phyloP scores from a whole-genome alignment of 495 filamentous ascomycete species.

The Sporormia fimetaria region DNA sequence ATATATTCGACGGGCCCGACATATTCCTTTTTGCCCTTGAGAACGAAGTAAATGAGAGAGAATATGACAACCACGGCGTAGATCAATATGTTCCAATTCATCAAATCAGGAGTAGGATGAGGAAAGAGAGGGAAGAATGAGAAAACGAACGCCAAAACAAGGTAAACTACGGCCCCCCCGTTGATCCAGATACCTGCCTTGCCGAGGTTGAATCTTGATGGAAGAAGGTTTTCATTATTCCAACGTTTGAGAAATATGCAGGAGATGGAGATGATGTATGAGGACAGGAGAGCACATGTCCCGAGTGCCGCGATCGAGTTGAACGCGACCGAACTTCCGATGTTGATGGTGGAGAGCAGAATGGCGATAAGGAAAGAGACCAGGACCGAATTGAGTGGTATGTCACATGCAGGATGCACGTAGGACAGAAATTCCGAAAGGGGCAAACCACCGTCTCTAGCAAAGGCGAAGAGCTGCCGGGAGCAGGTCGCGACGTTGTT shows the following conservation, averaged over 20 bases:
- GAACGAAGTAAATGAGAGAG: conserved; percentile 20
- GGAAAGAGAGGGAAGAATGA: conserved; percentile 24
- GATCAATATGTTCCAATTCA: conserved; percentile 30
- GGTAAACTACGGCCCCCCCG: conserved; percentile 18
- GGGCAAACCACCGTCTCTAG: conserved; percentile 14
- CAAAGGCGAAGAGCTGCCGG: conserved; percentile 26
- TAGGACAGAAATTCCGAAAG: conserved; percentile 8
- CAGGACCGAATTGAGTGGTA: conserved; percentile 44
- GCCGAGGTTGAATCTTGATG: conserved; percentile 19
- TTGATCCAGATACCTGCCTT: conserved; percentile 22
- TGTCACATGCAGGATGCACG: conserved; percentile 34
- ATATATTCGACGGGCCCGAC: conserved; percentile 29
- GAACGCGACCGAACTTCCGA: conserved; percentile 46
- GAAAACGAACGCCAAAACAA: conserved; percentile 21
- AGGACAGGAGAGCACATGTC: conserved; percentile 17
- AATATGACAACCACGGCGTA: conserved; percentile 24
- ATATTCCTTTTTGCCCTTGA: conserved; percentile 24
- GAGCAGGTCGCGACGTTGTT: conserved; percentile 32
- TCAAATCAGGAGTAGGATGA: conserved; percentile 12
- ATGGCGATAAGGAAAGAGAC: conserved; percentile 40
- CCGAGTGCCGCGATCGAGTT: conserved; percentile 42
- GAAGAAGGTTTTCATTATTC: conserved; percentile 15
- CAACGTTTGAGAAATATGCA: conserved; percentile 20
- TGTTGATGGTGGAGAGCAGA: conserved; percentile 49
- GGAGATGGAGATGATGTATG: conserved; percentile 22